Evolutionary conservation across 2,329 filamentous ascomycete genomes (phyloP), one percentile per base, ranked within the genome.

Genomic region (Colletotrichum falcatum): DNA sequence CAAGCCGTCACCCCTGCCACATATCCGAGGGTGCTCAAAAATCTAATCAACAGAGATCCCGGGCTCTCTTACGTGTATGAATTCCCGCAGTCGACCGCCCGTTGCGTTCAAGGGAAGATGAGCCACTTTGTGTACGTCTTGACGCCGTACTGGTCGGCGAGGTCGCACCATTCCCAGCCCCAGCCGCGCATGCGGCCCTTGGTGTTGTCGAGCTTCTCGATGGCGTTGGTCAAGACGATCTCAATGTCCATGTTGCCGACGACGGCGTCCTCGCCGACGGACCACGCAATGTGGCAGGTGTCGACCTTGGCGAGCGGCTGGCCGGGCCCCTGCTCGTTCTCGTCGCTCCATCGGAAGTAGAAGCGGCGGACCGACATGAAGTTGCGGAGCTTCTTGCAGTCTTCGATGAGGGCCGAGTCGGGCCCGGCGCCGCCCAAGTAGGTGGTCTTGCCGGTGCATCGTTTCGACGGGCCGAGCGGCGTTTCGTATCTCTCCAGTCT

Each of bases 201-300:
- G 12, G 55, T 55, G 42, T 66, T 51, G 56, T 66, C 63, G 48
- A 56, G 56, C 33, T 51, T 42, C 1, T 61, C 49, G 35, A 70
- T 56, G 28, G 42, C 66, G 3, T 35, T 26, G 5, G 58, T 53
- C n/a, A 66, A 12, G 9, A 70, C 14, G 26, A 51, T 37, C 23
- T 70, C 66, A 14, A 60, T 46, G 37, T 65, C 66, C 66, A 65
- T 68, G 46, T 65, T 68, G 61, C 66, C 61, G 35, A 68, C 55
- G 44, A 51, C 28, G 30, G n/a, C 26, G 35, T 46, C 44, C 16
- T 39, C 20, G 58, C 33, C 37, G 18, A 39, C 48, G 39, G 46
- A 49, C 35, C 51, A 67, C 23, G 49, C 49, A 28, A 68, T 39
- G 61, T 64, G 65, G 28, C 65, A 68, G 18, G 65, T 59, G 12